These are phyloP conservation scores for Clarkia xantiana DNA, from an alignment of 345 rosid species.

Conservation along the genomic window DNA sequence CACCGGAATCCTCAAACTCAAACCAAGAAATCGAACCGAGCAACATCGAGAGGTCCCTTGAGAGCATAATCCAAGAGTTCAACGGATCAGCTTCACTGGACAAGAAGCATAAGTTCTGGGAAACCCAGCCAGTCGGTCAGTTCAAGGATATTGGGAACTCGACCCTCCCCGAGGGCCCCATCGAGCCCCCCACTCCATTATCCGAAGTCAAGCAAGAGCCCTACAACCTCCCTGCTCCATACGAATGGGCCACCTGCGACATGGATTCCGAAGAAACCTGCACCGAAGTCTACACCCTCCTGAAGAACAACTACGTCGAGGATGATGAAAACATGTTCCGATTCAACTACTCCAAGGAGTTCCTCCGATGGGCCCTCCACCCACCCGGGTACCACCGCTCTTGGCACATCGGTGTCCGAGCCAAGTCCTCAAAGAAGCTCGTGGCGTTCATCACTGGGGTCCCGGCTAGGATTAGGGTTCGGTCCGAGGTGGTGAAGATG, in stretches of 20 bases:
- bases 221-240: conserved; percentile 59
- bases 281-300: conserved; percentile 59
- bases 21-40: conserved; percentile 34
- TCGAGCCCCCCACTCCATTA: conserved; percentile 44
- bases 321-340: conserved; percentile 97
- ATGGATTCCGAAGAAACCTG: conserved; percentile 66
- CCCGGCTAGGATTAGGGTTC: conserved; percentile 81
- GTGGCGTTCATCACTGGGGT: conserved; percentile 87
- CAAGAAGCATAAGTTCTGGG: conserved; percentile 80
- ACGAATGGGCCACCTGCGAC: conserved; percentile 86
- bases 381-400: conserved; percentile 69
- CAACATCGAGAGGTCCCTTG: conserved; percentile 44
- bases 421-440: conserved; percentile 60
- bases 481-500: conserved; percentile 63
- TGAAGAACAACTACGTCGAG: conserved; percentile 79
- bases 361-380: conserved; percentile 75
- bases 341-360: conserved; percentile 90
- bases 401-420: conserved; percentile 95
- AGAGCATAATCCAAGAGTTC: conserved; percentile 43
- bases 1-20: conserved; percentile 34
- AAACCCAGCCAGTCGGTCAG: conserved; percentile 88
- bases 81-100: conserved; percentile 45
- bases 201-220: conserved; percentile 89
- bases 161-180: conserved; percentile 69
- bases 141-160: conserved; percentile 59